phyloP scores from a whole-genome alignment of 1,284 basidiomycete genomes.

The Lentinula novae-zelandiae region DNA sequence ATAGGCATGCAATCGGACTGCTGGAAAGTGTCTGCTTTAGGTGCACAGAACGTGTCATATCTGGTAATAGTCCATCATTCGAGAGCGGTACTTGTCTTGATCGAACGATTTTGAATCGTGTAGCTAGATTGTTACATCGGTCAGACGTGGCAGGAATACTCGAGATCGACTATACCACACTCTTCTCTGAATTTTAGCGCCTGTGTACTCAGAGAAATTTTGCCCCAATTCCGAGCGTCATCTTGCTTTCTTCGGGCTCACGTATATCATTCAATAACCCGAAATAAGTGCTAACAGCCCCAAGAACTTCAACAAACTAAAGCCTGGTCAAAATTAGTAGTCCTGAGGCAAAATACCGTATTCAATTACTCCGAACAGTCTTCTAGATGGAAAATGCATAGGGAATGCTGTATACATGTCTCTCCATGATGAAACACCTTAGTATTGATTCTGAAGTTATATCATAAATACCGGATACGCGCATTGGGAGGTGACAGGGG shows the following conservation, averaged over 20 bases:
- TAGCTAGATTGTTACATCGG: background rate
- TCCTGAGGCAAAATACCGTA: too few relatives aligned
- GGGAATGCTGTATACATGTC: too few relatives aligned
- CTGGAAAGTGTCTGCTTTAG: background rate
- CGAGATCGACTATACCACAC: background rate
- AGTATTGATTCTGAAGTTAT: background rate
- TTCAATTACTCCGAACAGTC: background rate
- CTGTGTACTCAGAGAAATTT: too few relatives aligned
- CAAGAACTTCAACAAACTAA: too few relatives aligned
- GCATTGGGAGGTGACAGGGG: background rate
- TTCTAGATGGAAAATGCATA: too few relatives aligned
- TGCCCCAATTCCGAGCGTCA: too few relatives aligned
- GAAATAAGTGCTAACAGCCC: too few relatives aligned
- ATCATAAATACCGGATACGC: constrained; percentile 2
- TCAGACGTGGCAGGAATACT: background rate
- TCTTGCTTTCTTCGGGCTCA: too few relatives aligned
- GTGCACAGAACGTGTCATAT: background rate
- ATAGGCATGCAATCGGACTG: background rate
- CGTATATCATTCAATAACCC: too few relatives aligned
- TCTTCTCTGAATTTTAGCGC: background rate
- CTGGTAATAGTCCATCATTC: background rate
- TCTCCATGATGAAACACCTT: too few relatives aligned
- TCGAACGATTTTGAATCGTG: background rate
- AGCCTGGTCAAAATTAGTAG: too few relatives aligned
- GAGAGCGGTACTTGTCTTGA: background rate